Percentiles rank a stretch among this genome's conserved stretches.
Conservation (phyloP, 192 early-diverging fungal genomes). For the Glomus cerebriforme region DNA sequence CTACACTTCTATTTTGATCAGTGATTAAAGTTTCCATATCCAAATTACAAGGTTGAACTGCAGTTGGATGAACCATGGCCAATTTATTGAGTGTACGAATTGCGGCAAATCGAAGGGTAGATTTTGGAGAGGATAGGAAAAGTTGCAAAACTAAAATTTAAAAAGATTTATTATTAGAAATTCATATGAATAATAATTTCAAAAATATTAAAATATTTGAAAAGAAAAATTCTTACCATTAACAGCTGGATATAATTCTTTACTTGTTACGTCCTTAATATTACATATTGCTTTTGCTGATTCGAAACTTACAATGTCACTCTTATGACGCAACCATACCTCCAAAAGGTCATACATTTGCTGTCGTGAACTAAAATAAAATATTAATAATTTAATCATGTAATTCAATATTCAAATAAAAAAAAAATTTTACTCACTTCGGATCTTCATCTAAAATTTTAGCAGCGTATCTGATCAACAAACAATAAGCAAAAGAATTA, state of each 20-base stretch:
- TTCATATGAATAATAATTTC: background rate
- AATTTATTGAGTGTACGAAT: conserved; percentile 96
- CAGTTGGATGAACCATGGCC: conserved; percentile 85
- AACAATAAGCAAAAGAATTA: conserved; percentile 86
- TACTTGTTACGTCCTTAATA: conserved; percentile 76
- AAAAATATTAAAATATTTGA: no score
- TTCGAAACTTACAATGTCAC: conserved; percentile 98
- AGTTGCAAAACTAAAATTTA: conserved; percentile 73
- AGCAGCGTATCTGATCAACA: conserved; percentile 90
- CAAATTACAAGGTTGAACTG: conserved; percentile 93
- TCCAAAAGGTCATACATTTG: conserved; percentile 87
- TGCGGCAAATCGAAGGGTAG: conserved; percentile 93
- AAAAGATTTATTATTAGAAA: background rate
- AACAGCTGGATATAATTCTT: conserved; percentile 92
- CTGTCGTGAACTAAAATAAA: conserved; percentile 48
- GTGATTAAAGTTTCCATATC: conserved; percentile 99
- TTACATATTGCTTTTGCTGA: conserved; percentile 96
- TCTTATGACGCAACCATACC: conserved; percentile 89
- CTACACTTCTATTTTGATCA: conserved; percentile 94
- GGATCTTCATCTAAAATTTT: conserved; percentile 83
- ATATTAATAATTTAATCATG: background rate
- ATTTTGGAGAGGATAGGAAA: conserved; percentile 91
- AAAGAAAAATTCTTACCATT: conserved; percentile 57
- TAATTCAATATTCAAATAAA: background rate
- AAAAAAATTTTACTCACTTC: conserved; percentile 41